Base-by-base conservation (phyloP, 23 red algal genomes). In the Rhodosorus marinus region DNA sequence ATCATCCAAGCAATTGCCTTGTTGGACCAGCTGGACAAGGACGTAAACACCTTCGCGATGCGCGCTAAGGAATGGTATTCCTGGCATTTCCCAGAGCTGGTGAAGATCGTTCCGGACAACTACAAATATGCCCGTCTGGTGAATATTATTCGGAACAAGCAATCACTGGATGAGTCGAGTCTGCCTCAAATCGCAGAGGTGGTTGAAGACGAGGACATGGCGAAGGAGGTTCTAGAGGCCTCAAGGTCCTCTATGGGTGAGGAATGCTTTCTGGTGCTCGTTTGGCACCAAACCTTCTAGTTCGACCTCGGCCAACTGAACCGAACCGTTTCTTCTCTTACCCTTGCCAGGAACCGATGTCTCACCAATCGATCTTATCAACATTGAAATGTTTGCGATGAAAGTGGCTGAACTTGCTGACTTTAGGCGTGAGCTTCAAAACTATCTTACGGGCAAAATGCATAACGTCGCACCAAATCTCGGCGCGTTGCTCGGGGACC, bases 11-110 rank as follows among this genome's bases (percentile, higher is more conserved):
- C 90, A 14, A 98, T 98, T 33, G 59, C 50, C 31, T 50, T 98
- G 36, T 50, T 98, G 17, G 90, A 98, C 52, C 74, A 98, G 29
- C 70, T 98, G 11, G 90, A 98, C 56, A 98, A 98, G 64, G 79
- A 98, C 53, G 81, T 98, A 38, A 98, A 98, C 49, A 85, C 76
- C 4, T 98, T 82, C 57, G 78, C 79, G 26, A 98, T 98, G 90
- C 66, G 90, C 29, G 50, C 86, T 36, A 69, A 77, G 20, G 90
- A 98, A 29, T 98, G 90, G 90, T 98, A 75, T 51, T 74, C 74
- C 31, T 98, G 90, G 90, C 90, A 98, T 19, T 98, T 98, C 57
- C 90, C 90, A 4, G 90, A 98, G 20, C 71, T 98, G 66, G 64
- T 63, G 14, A 85, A 84, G 60, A 72, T 98, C 24, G 56, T 85